Evolutionary conservation across 352 stramenopile species (phyloP).

Genomic region (Phytopythium montanum): DNA sequence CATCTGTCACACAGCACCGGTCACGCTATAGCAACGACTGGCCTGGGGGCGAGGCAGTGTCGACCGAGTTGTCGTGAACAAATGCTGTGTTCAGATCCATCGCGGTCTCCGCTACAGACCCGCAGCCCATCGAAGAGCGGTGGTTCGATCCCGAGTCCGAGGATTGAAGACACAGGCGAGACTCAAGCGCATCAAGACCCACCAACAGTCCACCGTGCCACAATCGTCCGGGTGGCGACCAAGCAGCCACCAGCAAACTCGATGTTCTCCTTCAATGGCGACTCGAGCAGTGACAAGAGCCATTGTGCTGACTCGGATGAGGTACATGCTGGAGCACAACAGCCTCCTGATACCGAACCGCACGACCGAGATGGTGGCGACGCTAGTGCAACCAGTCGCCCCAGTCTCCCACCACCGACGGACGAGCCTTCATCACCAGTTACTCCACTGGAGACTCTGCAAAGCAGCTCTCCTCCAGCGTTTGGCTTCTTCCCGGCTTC

Average conservation of each 20-base stretch:
- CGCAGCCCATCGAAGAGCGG: neutral
- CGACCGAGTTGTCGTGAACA: neutral
- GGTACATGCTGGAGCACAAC: too few relatives aligned
- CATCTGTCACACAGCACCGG: neutral
- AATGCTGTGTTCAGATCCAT: neutral
- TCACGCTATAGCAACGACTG: neutral
- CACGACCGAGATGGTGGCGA: neutral
- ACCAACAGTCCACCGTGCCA: too few relatives aligned
- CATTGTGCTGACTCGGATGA: neutral
- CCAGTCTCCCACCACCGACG: neutral
- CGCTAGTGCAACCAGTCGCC: neutral
- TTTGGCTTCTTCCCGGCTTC: too few relatives aligned
- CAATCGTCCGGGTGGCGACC: neutral
- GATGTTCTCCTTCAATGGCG: neutral
- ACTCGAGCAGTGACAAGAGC: neutral
- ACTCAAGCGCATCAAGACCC: too few relatives aligned
- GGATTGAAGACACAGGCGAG: too few relatives aligned
- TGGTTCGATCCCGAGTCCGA: neutral
- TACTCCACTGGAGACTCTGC: neutral
- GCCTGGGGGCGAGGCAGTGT: neutral
- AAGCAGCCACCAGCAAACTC: neutral
- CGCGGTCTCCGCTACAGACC: neutral
- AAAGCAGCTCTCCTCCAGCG: neutral
- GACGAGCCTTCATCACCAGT: neutral
- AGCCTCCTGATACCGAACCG: neutral